phyloP scores from a whole-genome alignment of 2,329 filamentous ascomycete genomes.

The Talaromyces amestolkiae region DNA sequence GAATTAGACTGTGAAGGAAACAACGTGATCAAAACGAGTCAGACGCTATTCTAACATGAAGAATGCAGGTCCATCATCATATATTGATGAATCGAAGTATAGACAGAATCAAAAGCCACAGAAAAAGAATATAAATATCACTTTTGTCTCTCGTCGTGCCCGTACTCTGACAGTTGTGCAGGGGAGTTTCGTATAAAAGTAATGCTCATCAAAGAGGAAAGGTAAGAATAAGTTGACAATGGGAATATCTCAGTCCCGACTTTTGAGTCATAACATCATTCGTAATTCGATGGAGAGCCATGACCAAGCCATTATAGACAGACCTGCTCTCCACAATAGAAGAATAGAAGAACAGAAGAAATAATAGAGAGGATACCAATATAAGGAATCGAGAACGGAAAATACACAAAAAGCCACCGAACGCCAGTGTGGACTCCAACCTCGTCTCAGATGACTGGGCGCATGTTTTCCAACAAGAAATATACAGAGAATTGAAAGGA shows the following conservation, averaged over 20 bases:
- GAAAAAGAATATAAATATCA: not conserved
- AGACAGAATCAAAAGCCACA: not conserved
- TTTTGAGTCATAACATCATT: conserved; percentile 10
- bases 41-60: conserved; percentile 12
- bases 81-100: conserved; percentile 3
- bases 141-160: conserved; percentile 1
- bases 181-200: not conserved
- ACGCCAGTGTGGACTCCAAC: conserved; percentile 17
- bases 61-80: not conserved
- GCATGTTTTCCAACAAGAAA: conserved; percentile 17
- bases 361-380: conserved; percentile 9
- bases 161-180: not conserved
- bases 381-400: not conserved
- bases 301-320: not conserved
- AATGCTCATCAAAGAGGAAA: not conserved
- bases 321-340: not conserved
- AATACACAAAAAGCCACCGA: conserved; percentile 12
- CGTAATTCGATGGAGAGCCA: not conserved
- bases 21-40: not conserved
- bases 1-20: conserved; percentile 1
- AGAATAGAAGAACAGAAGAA: conserved; percentile 3
- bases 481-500: conserved; percentile 14
- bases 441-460: not conserved
- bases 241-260: not conserved
- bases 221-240: not conserved